Evolutionary conservation across 352 stramenopile species (phyloP), one percentile per base, ranked within the genome.

Genomic region (Pythium dissimile): DNA sequence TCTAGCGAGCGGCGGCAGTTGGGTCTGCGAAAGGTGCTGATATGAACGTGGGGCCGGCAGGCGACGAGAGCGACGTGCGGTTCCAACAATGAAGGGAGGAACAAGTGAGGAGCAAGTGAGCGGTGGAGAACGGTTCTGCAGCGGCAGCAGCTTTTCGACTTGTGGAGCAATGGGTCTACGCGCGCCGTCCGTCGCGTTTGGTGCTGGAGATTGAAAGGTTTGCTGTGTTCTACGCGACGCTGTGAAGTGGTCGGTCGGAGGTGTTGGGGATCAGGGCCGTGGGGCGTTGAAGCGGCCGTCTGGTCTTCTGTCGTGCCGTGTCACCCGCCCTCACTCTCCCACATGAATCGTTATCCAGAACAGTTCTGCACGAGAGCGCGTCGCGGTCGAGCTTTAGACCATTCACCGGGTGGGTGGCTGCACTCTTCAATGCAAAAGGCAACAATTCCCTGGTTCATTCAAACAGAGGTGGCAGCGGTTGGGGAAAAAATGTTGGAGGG

Each of bases 321-420:
- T 68, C 61, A 62, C 60, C 42, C 53, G 47, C 50, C 60, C 45
- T 63, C 61, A 64, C 61, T 68, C 61, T 68, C 61, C 61, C 61
- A 68, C 61, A 68, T 68, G 61, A 41, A 59, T 46, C 41, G 48
- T 48, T 49, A 48, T 21, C 54, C 26, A 57, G 43, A 59, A 66
- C 50, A 31, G 49, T 59, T 58, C 48, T 28, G 41, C 43, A 24
- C 54, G n/a, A 5, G 8, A 11, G 15, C 10, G 24, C 27, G 20
- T 27, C 31, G 50, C 26, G 27, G 27, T 41, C 38, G 41, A n/a
- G 48, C 34, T 37, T 21, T 34, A 45, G 41, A 20, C 32, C 35
- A 37, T 45, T 35, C 48, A 32, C 48, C 48, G 42, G 41, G 48
- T 39, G 35, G 37, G 37, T 49, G 50, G 50, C 50, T 58, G 28